A percentile compares a stretch with the other conserved stretches of the same genome.
These are phyloP conservation scores for Xylogone sp. DNA, from an alignment of 2,329 filamentous ascomycete genomes.

Conservation along the genomic window DNA sequence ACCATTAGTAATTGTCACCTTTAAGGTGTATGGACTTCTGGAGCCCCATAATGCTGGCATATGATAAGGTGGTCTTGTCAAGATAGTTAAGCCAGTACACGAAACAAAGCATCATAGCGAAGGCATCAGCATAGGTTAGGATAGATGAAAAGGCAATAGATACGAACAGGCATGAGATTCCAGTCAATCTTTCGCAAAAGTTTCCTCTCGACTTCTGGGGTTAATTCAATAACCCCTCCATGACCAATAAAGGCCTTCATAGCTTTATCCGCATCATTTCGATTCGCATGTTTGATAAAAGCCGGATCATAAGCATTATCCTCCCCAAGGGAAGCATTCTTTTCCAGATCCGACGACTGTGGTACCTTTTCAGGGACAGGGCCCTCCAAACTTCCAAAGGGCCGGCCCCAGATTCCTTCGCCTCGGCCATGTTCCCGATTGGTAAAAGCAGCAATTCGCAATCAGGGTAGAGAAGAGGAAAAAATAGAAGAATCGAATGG, in stretches of 20 bases:
- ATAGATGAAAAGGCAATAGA: background rate
- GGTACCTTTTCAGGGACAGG: background rate
- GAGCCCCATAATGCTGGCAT: conserved; percentile 23
- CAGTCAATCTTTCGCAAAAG: conserved; percentile 43
- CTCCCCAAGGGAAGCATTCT: conserved; percentile 13
- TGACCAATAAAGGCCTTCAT: conserved; percentile 36
- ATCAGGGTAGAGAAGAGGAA: background rate
- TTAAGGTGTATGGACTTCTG: conserved; percentile 18
- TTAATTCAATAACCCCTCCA: conserved; percentile 33
- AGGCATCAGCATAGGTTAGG: conserved; percentile 1
- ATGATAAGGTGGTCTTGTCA: conserved; percentile 1
- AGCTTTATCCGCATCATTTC: conserved; percentile 39
- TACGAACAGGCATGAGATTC: conserved; percentile 38
- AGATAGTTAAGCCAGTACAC: conserved; percentile 57
- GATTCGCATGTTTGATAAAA: conserved; percentile 32
- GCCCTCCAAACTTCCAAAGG: background rate
- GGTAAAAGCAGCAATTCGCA: too few relatives aligned
- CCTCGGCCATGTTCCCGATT: background rate
- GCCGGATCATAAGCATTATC: conserved; percentile 14
- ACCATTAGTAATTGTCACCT: conserved; percentile 23
- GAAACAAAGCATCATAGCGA: conserved; percentile 43
- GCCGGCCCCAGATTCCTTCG: background rate
- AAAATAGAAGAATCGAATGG: too few relatives aligned
- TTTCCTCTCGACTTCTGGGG: conserved; percentile 34
- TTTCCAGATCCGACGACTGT: background rate